phyloP scores from a whole-genome alignment of 108 stramenopile genomes.

The Parietichytrium sp. region DNA sequence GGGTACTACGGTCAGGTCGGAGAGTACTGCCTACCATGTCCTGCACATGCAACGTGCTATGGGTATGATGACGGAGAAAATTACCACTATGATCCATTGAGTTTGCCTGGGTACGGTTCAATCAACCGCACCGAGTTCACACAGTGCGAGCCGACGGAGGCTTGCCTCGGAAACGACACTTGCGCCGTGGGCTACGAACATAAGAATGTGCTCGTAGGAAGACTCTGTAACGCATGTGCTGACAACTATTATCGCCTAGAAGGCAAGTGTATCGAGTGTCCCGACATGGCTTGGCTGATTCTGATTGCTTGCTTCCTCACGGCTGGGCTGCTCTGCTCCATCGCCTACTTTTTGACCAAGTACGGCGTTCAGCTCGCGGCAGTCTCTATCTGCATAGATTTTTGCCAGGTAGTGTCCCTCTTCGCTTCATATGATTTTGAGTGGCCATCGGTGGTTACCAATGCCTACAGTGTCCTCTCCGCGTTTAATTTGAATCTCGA shows the following conservation, averaged over 20 bases:
- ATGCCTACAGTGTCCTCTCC: conserved; percentile 14
- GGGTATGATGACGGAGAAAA: background rate
- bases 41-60: background rate
- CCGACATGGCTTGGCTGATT: conserved; percentile 48
- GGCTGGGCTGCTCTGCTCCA: background rate
- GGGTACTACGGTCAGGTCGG: conserved; percentile 6
- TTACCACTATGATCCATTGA: conserved; percentile 5
- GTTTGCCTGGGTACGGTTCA: background rate
- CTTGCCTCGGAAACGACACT: conserved; percentile 50
- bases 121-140: background rate
- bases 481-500: conserved; percentile 54
- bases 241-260: conserved; percentile 45
- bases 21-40: conserved; percentile 37
- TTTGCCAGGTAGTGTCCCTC: conserved; percentile 50
- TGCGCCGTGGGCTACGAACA: conserved; percentile 42
- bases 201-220: background rate
- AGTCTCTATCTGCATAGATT: conserved; percentile 48
- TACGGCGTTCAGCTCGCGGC: conserved; percentile 45
- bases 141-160: conserved; percentile 42
- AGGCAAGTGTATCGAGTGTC: conserved; percentile 46
- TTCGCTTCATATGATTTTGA: conserved; percentile 39
- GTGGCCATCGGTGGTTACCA: conserved; percentile 42
- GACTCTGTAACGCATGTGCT: conserved; percentile 43
- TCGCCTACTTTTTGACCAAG: conserved; percentile 43
- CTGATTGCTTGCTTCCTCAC: conserved; percentile 16